phyloP scores from a whole-genome alignment of 805 yeast species.

The Metschnikowia similis region DNA sequence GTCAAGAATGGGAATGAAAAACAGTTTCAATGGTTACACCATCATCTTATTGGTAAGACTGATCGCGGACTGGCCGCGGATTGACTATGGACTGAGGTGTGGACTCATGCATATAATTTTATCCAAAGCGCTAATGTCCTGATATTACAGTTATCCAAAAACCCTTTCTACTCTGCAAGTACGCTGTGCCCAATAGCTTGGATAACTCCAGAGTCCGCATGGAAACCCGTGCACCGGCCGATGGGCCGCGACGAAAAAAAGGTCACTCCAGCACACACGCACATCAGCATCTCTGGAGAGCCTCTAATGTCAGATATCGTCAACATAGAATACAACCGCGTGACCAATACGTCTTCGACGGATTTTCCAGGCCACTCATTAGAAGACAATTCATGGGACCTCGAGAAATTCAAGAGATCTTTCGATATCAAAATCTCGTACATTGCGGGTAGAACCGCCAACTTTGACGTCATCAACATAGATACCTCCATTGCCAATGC shows the following conservation, averaged over 20 bases:
- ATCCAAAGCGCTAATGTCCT: too few relatives aligned
- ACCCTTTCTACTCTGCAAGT: not conserved
- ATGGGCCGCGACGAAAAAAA: constrained; percentile 7
- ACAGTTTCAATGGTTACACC: too few relatives aligned
- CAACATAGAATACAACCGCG: constrained; percentile 86
- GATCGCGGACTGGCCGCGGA: too few relatives aligned
- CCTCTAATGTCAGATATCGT: constrained; percentile 49
- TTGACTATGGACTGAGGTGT: too few relatives aligned
- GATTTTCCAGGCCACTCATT: constrained; percentile 87
- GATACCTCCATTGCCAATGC: constrained; percentile 96
- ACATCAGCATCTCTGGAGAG: constrained; percentile 1
- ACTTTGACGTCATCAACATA: constrained; percentile 79
- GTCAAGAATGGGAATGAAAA: too few relatives aligned
- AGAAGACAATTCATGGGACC: constrained; percentile 73
- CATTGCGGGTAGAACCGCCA: constrained; percentile 64
- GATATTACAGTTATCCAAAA: not conserved
- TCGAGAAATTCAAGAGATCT: constrained; percentile 67
- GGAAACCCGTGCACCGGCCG: constrained; percentile 8
- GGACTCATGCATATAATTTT: too few relatives aligned
- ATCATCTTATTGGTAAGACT: too few relatives aligned
- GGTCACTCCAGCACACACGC: not conserved
- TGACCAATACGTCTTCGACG: constrained; percentile 80
- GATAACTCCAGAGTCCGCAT: not conserved
- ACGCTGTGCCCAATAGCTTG: not conserved
- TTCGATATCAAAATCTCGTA: constrained; percentile 66